Evolutionary conservation across 352 stramenopile genomes (phyloP), one percentile per base, ranked within the genome.

Genomic region (Pythium sukuiense): DNA sequence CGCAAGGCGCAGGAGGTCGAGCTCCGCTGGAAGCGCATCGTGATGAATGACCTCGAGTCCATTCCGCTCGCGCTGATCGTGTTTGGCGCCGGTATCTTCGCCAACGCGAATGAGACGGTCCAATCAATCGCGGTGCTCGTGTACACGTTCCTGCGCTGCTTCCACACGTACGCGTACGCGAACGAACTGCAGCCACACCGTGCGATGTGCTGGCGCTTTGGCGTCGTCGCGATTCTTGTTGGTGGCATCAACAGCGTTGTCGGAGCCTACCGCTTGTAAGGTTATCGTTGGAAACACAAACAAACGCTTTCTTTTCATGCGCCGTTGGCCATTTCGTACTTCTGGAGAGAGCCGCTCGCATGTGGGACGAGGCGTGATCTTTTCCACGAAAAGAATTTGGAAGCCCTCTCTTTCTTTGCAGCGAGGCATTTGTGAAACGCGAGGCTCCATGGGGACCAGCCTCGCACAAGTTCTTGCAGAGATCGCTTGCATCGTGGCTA

Each of bases 41-140:
- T 87, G n/a, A 59, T 68, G 41, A 87, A 87, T 58, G 79, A 87
- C 48, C 49, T 82, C 6, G 79, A 87, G 66, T 79, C 66, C n/a
- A 80, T 87, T 37, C 79, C 79, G 18, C 65, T 85, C 26, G 72
- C 61, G 20, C 66, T 87, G 8, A 18, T 83, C 13, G 73, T 83
- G 14, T 85, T 85, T 50, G 70, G 46, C 35, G 61, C 37, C 29
- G 76, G 76, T 30, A 60, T 80, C 12, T 49, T 77, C n/a, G 49
- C 37, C 24, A 26, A 62, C 20, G 61, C 55, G 30, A 73, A 73
- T 30, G 29, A 56, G 43, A 65, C 26, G 14, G 61, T 70, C 45
- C 54, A 65, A 46, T 43, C 61, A 12, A 59, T 30, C 27, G 53
- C 73, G 32, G 70, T 87, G 63, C 45, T 63, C 8, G 29, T 66